Base-by-base conservation (phyloP, 225 moss, liverwort and hornwort species). In the Ulota crispa region DNA sequence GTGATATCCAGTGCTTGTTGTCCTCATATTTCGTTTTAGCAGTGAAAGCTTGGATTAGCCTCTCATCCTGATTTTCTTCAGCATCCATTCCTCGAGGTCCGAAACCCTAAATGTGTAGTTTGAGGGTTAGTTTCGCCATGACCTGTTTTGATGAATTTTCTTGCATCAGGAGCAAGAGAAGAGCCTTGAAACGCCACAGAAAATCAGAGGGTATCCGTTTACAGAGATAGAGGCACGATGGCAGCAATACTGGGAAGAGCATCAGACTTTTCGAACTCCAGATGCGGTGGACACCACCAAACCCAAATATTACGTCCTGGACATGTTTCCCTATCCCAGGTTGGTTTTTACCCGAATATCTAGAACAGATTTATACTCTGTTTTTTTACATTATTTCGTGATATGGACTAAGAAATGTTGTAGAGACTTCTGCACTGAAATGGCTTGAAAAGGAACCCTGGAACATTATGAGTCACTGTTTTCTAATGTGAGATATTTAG, bases 301-400 rank as follows among this genome's bases (percentile, higher is more conserved):
- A 86, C 99, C 93, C 15, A 96, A 99, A 73, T 99, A 91, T 19
- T 96, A 96, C 77, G 99, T 91, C 14, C 83, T 94, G 70, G 96
- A 96, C 86, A 94, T 99, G 98, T 99, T 99, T 69, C 96, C 96
- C 6, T 96, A 99, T 54, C 98, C 98, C 6, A 99, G 95, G 97
- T 98, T 59, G 43, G 74, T 64, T 64, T 37, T 45, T 2, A 9
- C 43, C 24, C 5, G 19, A 61, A 47, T 64, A 3, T 6, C 19
- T 39, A 14, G 3, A 27, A 21, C 15, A 64, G n/a, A 9, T 73
- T 63, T 39, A 37, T 8, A 21, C 8, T 8, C 26, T 18, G 10
- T 11, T n/a, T n/a, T 28, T 26, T 31, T 31, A 15, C 30, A 12
- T 16, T 37, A 16, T 54, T 77, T 36, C 23, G n/a, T 65, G 34